Evolutionary conservation across 805 yeast genomes (phyloP).

Genomic region (Pichia exigua): DNA sequence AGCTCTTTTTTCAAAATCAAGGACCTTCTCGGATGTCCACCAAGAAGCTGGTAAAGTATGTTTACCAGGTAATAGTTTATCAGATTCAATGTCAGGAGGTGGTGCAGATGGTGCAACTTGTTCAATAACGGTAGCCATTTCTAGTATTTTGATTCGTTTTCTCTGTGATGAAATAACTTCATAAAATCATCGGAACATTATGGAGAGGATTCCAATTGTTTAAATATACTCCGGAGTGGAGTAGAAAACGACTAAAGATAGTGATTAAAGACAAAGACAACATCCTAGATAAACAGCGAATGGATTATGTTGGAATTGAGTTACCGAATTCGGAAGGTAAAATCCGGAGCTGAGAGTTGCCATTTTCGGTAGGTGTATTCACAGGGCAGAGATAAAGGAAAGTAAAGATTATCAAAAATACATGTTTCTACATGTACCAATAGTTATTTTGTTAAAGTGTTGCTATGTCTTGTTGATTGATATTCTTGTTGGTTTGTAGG

Average conservation of each 20-base stretch:
- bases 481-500: too few species aligned
- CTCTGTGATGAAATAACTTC: neutral
- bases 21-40: slow-evolving; percentile 55
- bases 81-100: slow-evolving; percentile 24
- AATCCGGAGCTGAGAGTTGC: neutral
- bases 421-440: too few species aligned
- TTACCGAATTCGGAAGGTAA: neutral
- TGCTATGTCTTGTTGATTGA: too few species aligned
- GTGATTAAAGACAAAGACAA: neutral
- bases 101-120: slow-evolving; percentile 21
- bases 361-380: neutral
- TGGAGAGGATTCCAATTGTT: neutral
- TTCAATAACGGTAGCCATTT: slow-evolving; percentile 12
- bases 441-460: too few species aligned
- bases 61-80: slow-evolving; percentile 30
- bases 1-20: slow-evolving; percentile 51
- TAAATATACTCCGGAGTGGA: neutral
- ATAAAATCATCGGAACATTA: neutral
- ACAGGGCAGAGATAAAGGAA: neutral
- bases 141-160: neutral
- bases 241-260: neutral
- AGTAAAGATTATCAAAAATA: too few species aligned
- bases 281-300: neutral
- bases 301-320: neutral
- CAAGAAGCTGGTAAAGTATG: slow-evolving; percentile 60